Evolutionary conservation across 345 rosid species (phyloP), one percentile per base, ranked within the genome.

Genomic region (Psidium guajava): DNA sequence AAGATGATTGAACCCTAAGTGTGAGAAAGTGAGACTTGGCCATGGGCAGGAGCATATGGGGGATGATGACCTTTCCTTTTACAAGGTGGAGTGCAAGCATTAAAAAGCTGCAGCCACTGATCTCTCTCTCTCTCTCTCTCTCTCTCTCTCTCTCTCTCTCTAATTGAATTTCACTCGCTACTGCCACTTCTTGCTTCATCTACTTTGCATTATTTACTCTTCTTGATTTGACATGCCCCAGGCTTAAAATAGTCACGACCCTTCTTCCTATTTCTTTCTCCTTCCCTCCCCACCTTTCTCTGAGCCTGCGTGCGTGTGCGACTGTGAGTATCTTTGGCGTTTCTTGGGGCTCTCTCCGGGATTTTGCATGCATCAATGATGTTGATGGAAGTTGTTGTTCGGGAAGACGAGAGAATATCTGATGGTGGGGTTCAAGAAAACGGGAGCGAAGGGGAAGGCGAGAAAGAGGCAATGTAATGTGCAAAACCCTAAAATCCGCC

Each of bases 11-110:
- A 69, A 69, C 77, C 11, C 75, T 28, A 0, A 14, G 24, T 1
- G 47, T 32, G 44, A 28, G 56, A 20, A 21, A 81, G 28, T 6
- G 52, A 81, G 83, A 49, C 55, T 49, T 81, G 10, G 36, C 54
- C 54, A 51, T 22, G 83, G 54, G 40, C 83, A 40, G 52, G 51
- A 13, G 83, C 54, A 82, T 82, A 27, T 82, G 83, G 84, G 83
- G 84, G 59, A 84, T 59, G 82, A 84, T 27, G 84, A 86, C 86
- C 84, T 83, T 86, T 83, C 88, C 84, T 86, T 14, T 87, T 85
- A 49, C 86, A 61, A 75, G 83, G 88, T 87, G 89, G 91, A 90
- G 91, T 90, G 91, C 89, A 88, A 90, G 91, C 85, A 85, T 88
- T 90, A 86, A 90, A 90, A 90, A 90, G 91, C 91, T 90, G 91